These are phyloP conservation scores for Didymella pomorum DNA, from an alignment of 2,329 filamentous ascomycete genomes.

Conservation along the genomic window DNA sequence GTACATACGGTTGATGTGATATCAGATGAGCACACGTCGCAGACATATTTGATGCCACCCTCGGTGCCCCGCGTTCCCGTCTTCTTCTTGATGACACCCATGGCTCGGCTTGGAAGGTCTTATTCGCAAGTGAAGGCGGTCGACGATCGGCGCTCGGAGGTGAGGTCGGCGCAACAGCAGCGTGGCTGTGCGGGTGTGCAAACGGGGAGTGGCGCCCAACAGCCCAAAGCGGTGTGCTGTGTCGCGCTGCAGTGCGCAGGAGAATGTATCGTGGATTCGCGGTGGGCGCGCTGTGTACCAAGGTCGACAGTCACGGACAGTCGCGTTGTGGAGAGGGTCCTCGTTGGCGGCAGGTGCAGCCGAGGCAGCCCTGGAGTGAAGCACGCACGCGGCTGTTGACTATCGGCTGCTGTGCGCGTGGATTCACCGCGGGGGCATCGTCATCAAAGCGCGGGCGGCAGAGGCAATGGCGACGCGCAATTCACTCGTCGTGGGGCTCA, in stretches of 20 bases:
- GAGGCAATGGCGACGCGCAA: background rate
- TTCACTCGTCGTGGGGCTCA: constrained; percentile 22
- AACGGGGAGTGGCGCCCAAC: constrained; percentile 7
- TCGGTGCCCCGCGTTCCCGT: constrained; percentile 84
- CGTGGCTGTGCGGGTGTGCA: constrained; percentile 1
- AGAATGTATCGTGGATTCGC: background rate
- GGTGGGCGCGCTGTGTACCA: constrained; percentile 11
- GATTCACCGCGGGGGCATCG: background rate
- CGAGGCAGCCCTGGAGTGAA: constrained; percentile 27
- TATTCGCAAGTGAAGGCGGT: constrained; percentile 19
- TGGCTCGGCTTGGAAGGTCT: constrained; percentile 53
- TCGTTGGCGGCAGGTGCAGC: constrained; percentile 30
- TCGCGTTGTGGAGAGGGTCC: constrained; percentile 16
- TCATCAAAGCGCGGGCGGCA: background rate
- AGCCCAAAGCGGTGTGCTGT: background rate
- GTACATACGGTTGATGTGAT: constrained; percentile 89
- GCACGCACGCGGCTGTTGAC: background rate
- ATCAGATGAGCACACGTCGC: constrained; percentile 94
- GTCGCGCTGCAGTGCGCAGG: constrained; percentile 8
- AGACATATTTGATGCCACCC: constrained; percentile 84
- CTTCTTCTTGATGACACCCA: constrained; percentile 98
- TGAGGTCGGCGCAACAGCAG: background rate
- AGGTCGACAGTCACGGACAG: background rate
- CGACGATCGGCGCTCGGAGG: constrained; percentile 9
- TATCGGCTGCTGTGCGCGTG: background rate